A percentile compares a stretch with the other conserved stretches of the same genome.
Conservation (phyloP, 441 rosid genomes). For the Arabidopsis lyrata region DNA sequence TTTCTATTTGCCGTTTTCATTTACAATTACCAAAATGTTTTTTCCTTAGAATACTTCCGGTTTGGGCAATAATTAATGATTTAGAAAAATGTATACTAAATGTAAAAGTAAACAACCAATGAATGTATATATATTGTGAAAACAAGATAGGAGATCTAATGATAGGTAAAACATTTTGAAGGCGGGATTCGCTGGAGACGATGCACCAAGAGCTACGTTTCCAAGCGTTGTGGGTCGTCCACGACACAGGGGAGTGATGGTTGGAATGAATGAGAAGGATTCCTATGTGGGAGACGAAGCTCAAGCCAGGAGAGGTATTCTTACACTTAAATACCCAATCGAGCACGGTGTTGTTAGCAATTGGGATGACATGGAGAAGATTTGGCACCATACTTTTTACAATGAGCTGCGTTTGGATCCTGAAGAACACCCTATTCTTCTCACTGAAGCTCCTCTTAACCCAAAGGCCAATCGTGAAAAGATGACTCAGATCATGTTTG, state of each 20-base stretch:
- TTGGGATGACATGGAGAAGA: conserved; percentile 88
- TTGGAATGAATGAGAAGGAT: conserved; percentile 59
- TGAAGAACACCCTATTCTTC: conserved; percentile 75
- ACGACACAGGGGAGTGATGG: conserved; percentile 67
- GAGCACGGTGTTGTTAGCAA: conserved; percentile 79
- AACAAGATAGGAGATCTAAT: neutral
- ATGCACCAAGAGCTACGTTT: conserved; percentile 69
- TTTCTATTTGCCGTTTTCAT: neutral
- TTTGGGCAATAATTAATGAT: neutral
- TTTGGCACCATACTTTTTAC: conserved; percentile 68
- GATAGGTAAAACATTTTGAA: conserved; percentile 36
- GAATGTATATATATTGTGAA: neutral
- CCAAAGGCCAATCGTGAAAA: conserved; percentile 82
- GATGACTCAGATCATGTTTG: conserved; percentile 80
- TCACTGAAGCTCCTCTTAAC: conserved; percentile 80
- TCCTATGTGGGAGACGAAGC: conserved; percentile 68
- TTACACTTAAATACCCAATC: conserved; percentile 68
- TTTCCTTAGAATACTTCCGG: neutral
- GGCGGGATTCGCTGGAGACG: conserved; percentile 83
- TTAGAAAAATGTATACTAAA: neutral
- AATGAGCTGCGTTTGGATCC: conserved; percentile 74
- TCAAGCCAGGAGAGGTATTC: conserved; percentile 69
- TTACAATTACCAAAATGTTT: neutral
- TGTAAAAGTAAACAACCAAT: neutral
- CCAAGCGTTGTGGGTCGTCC: conserved; percentile 77